Evolutionary conservation across 2,329 filamentous ascomycete species (phyloP), one percentile per base, ranked within the genome.

Genomic region (Ophiocordyceps camponoti-leonardi): DNA sequence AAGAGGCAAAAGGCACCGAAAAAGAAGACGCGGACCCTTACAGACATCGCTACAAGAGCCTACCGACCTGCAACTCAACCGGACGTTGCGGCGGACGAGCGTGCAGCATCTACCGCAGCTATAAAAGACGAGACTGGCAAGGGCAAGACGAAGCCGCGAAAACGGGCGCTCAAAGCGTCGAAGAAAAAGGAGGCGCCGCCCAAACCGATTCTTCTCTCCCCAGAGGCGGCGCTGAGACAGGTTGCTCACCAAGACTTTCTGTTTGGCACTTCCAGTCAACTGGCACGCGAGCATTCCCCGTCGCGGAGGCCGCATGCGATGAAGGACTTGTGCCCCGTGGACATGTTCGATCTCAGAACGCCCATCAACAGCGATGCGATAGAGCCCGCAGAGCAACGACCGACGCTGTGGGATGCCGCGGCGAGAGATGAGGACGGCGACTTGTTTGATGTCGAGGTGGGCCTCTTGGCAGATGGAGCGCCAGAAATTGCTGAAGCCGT

Each of bases 251-350:
- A 92, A 57, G 77, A 87, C 48, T 84, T 88, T 55, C 64, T 93
- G 0, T 94, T 94, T 61, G 86, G 86, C 1, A 92, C 86, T 0
- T 88, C 83, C 1, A 93, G 86, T 58, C 86, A 94, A 58, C 64
- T 94, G 22, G 81, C 80, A 14, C 66, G 72, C 46, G 83, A 86
- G 47, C 77, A 86, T 33, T 84, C 82, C 0, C 82, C 83, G 0
- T 73, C 72, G 0, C 71, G 79, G 22, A 59, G 84, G 16, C 69
- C 72, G 28, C 73, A 83, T 42, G 57, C 67, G 1, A 71, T 83
- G 50, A 69, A 68, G 49, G 67, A 66, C 35, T 84, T 80, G 0
- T 80, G 77, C 30, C 48, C 56, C 1, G 53, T 61, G 16, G 58
- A 62, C 4, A 52, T 64, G 19, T 59, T 69, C 41, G 58, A 64